Evolutionary conservation across 352 stramenopile genomes (phyloP).

Genomic region (Pythium pyrilobum): DNA sequence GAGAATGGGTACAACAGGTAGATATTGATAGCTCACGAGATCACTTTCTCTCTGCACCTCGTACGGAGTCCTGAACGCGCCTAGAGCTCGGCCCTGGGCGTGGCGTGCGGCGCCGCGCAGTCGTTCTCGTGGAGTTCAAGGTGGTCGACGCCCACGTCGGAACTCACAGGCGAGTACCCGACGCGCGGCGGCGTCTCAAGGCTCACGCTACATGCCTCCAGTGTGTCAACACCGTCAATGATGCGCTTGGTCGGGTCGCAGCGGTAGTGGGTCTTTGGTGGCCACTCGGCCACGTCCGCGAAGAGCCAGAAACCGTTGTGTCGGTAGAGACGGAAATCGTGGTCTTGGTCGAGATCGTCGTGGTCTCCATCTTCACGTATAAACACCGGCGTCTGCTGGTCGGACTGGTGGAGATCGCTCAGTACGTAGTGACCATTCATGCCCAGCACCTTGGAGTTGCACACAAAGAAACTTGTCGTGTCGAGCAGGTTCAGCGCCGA

Average conservation of each 20-base stretch:
- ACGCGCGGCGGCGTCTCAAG: slow-evolving; percentile 28
- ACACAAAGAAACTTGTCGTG: slow-evolving; percentile 42
- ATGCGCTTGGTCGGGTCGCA: slow-evolving; percentile 50
- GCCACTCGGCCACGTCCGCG: slow-evolving; percentile 46
- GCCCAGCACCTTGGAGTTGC: slow-evolving; percentile 30
- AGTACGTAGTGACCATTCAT: slow-evolving; percentile 56
- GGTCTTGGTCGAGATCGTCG: background rate
- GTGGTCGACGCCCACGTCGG: background rate
- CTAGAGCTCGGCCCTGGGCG: background rate
- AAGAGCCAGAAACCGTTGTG: slow-evolving; percentile 70
- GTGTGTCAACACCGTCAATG: background rate
- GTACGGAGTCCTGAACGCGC: no score
- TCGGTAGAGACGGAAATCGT: slow-evolving; percentile 52
- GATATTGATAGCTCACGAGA: no score
- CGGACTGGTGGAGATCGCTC: slow-evolving; percentile 23
- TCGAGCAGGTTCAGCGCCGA: slow-evolving; percentile 10
- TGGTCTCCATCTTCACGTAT: slow-evolving; percentile 35
- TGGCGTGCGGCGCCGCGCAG: slow-evolving; percentile 1
- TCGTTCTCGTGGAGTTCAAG: slow-evolving; percentile 22
- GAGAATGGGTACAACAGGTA: no score
- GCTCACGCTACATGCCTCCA: slow-evolving; percentile 24
- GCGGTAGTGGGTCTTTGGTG: slow-evolving; percentile 49
- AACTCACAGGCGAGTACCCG: slow-evolving; percentile 36
- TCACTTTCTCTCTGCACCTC: no score
- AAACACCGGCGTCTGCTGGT: slow-evolving; percentile 36